These are phyloP conservation scores for Boletus barrowsii DNA, from an alignment of 768 basidiomycete species.

Conservation along the genomic window DNA sequence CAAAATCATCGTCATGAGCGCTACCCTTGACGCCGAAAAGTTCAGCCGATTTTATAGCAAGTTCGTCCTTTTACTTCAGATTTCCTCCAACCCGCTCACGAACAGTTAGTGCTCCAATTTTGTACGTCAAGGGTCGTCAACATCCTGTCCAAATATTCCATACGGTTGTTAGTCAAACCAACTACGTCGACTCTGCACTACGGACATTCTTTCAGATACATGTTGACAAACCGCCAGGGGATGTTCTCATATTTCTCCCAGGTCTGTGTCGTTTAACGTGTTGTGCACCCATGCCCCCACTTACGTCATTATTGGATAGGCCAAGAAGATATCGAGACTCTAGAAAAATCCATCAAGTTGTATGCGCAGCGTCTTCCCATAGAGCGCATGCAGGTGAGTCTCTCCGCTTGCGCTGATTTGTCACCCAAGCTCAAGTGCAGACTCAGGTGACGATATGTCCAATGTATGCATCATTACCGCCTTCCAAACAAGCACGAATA, in stretches of 20 bases:
- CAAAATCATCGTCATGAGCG: constrained; percentile 96
- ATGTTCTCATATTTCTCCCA: constrained; percentile 92
- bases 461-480: constrained; percentile 85
- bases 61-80: constrained; percentile 43
- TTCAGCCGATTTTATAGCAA: constrained; percentile 85
- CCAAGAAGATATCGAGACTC: constrained; percentile 93
- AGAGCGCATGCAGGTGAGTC: constrained; percentile 48
- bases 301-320: constrained; percentile 42
- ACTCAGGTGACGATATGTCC: constrained; percentile 68
- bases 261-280: constrained; percentile 39
- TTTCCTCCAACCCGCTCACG: constrained; percentile 2
- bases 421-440: neutral
- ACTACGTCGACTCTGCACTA: constrained; percentile 87
- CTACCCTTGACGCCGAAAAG: constrained; percentile 93
- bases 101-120: constrained; percentile 67
- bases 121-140: constrained; percentile 92
- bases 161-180: constrained; percentile 64
- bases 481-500: constrained; percentile 71
- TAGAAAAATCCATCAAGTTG: constrained; percentile 70
- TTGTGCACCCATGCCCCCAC: neutral
- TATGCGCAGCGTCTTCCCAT: constrained; percentile 68
- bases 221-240: constrained; percentile 71
- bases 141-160: constrained; percentile 87
- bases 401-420: neutral
- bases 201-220: constrained; percentile 96